A percentile compares a stretch with the other conserved stretches of the same genome.
Evolutionary conservation across 768 basidiomycete genomes (phyloP).

Genomic region (Pulveroboletus sp.): DNA sequence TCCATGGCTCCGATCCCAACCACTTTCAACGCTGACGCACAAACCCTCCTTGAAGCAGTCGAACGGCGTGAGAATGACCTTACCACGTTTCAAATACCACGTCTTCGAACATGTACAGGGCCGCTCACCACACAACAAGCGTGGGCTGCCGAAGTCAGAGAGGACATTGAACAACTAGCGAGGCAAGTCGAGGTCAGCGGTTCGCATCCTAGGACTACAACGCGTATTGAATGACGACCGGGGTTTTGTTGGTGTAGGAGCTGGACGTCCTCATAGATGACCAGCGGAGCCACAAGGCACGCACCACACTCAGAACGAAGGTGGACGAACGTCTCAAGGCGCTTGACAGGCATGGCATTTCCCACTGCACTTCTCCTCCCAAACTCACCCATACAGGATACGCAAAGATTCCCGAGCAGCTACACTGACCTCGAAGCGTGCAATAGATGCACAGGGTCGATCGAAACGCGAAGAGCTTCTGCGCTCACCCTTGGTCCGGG

Average conservation of each 20-base stretch:
- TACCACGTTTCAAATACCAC: slow-evolving; percentile 68
- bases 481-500: slow-evolving; percentile 44
- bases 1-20: slow-evolving; percentile 66
- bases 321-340: slow-evolving; percentile 47
- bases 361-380: neutral
- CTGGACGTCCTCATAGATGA: slow-evolving; percentile 74
- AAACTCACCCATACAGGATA: slow-evolving; percentile 38
- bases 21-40: slow-evolving; percentile 50
- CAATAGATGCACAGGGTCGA: slow-evolving; percentile 58
- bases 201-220: slow-evolving; percentile 2
- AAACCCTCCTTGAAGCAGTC: slow-evolving; percentile 47
- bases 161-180: slow-evolving; percentile 63
- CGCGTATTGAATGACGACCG: neutral
- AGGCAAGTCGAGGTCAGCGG: slow-evolving; percentile 65
- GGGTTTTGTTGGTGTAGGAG: slow-evolving; percentile 37
- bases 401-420: slow-evolving; percentile 66
- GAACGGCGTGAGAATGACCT: slow-evolving; percentile 64
- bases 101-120: slow-evolving; percentile 64
- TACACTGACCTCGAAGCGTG: slow-evolving; percentile 67
- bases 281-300: slow-evolving; percentile 54
- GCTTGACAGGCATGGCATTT: slow-evolving; percentile 52
- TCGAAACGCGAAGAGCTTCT: slow-evolving; percentile 73
- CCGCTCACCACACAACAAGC: slow-evolving; percentile 71
- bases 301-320: slow-evolving; percentile 44
- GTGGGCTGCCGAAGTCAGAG: slow-evolving; percentile 69